Percentiles rank a stretch among this genome's conserved stretches.
Evolutionary conservation across 2,329 filamentous ascomycete genomes (phyloP).

Genomic region (Stemphylium beticola): DNA sequence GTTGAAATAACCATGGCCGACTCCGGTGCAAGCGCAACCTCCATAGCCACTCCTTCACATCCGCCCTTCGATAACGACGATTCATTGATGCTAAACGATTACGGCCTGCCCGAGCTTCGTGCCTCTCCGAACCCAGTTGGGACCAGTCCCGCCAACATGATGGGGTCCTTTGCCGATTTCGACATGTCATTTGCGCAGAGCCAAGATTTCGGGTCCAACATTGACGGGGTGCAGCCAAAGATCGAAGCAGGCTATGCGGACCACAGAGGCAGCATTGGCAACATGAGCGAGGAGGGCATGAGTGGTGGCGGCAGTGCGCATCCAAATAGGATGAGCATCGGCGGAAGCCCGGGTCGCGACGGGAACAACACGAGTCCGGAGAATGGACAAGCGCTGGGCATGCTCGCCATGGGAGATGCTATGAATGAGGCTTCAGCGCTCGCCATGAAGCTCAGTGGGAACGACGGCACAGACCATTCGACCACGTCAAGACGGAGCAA

Average conservation of each 20-base stretch:
- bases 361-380: conserved; percentile 47
- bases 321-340: conserved; percentile 41
- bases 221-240: conserved; percentile 29
- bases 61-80: conserved; percentile 42
- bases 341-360: conserved; percentile 40
- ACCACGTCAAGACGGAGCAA: conserved; percentile 36
- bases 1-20: conserved; percentile 34
- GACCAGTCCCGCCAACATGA: conserved; percentile 36
- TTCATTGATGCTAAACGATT: conserved; percentile 44
- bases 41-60: conserved; percentile 39
- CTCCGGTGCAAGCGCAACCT: conserved; percentile 33
- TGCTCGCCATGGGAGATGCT: conserved; percentile 39
- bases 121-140: conserved; percentile 30
- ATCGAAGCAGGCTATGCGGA: conserved; percentile 32
- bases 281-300: conserved; percentile 42
- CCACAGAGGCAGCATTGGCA: conserved; percentile 40
- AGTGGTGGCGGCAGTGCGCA: conserved; percentile 37
- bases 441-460: conserved; percentile 36
- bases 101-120: conserved; percentile 41
- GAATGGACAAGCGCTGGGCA: conserved; percentile 37
- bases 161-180: conserved; percentile 42
- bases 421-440: conserved; percentile 33
- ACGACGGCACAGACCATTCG: conserved; percentile 33
- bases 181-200: conserved; percentile 37
- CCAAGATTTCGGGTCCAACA: conserved; percentile 28